Evolutionary conservation across 2,329 filamentous ascomycete genomes (phyloP).

Genomic region (Colletotrichum sp.): DNA sequence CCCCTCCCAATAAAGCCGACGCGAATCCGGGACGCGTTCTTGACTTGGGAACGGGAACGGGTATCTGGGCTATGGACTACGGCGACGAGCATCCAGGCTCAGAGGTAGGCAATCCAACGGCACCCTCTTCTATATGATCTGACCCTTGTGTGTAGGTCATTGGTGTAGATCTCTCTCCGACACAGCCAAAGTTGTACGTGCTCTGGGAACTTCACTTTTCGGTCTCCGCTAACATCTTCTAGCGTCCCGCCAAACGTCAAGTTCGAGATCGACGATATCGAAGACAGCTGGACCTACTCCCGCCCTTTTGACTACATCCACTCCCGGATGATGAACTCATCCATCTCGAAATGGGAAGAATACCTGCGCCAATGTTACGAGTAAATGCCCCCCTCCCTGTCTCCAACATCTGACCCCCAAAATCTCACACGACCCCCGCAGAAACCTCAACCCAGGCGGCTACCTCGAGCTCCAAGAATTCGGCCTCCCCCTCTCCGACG

Average conservation of each 20-base stretch:
- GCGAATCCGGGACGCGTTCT: conserved; percentile 23
- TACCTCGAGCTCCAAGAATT: conserved; percentile 20
- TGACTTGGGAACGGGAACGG: conserved; percentile 32
- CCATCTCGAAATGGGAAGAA: conserved; percentile 58
- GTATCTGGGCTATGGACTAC: conserved; percentile 44
- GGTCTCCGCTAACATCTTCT: background rate
- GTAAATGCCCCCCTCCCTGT: conserved; percentile 32
- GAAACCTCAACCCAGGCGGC: conserved; percentile 13
- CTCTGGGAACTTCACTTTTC: background rate
- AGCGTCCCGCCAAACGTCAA: conserved; percentile 44
- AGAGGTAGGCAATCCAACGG: conserved; percentile 18
- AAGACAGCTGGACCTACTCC: conserved; percentile 30
- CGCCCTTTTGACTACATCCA: conserved; percentile 64
- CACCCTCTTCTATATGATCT: background rate
- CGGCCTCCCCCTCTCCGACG: conserved; percentile 14
- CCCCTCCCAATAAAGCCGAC: conserved; percentile 16
- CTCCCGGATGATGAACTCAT: conserved; percentile 58
- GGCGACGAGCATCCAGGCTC: conserved; percentile 41
- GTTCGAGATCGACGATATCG: conserved; percentile 44
- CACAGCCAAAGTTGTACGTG: conserved; percentile 41
- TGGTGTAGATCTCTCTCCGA: conserved; percentile 43
- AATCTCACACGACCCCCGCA: conserved; percentile 38
- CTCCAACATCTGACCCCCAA: conserved; percentile 31
- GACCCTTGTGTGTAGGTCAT: conserved; percentile 26
- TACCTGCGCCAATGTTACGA: conserved; percentile 53